phyloP scores from a whole-genome alignment of 139 green algal species.

The Coelastrella sp. region DNA sequence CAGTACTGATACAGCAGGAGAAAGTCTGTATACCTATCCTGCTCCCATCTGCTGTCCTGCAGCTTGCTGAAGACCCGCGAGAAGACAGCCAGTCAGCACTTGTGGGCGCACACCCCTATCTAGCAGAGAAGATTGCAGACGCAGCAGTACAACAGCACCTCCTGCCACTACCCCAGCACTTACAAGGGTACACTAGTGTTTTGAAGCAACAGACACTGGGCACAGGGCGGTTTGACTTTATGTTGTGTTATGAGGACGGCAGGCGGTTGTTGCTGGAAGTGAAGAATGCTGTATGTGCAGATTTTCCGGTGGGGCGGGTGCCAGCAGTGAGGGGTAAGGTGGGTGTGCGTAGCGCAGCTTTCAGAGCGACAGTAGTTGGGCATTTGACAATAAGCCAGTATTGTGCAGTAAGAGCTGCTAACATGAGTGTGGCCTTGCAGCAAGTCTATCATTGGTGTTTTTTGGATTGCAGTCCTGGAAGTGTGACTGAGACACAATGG shows the following conservation, averaged over 20 bases:
- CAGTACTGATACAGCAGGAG: too few species aligned
- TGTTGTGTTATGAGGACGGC: slow-evolving; percentile 46
- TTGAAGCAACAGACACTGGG: slow-evolving; percentile 49
- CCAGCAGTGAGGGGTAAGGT: slow-evolving; percentile 12
- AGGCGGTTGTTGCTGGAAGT: slow-evolving; percentile 51
- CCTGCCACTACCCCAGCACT: slow-evolving; percentile 1
- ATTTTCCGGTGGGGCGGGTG: slow-evolving; percentile 50
- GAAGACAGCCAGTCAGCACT: slow-evolving; percentile 24
- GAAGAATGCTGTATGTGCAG: slow-evolving; percentile 60
- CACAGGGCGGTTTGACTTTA: slow-evolving; percentile 50
- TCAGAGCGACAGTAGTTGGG: too few species aligned
- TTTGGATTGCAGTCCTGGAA: too few species aligned
- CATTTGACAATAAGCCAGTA: background rate
- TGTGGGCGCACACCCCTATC: slow-evolving; percentile 49
- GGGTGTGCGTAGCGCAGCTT: background rate
- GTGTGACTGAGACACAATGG: too few species aligned
- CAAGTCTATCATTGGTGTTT: too few species aligned
- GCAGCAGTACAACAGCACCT: slow-evolving; percentile 40
- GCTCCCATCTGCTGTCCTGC: background rate
- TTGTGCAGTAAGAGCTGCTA: background rate
- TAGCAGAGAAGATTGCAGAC: slow-evolving; percentile 43
- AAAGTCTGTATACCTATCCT: too few species aligned
- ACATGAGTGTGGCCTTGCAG: too few species aligned
- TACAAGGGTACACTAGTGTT: slow-evolving; percentile 12
- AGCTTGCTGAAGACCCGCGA: slow-evolving; percentile 49